These are phyloP conservation scores for Dictyostelium citrinum DNA, from an alignment of 78 protist genomes.

Conservation along the genomic window DNA sequence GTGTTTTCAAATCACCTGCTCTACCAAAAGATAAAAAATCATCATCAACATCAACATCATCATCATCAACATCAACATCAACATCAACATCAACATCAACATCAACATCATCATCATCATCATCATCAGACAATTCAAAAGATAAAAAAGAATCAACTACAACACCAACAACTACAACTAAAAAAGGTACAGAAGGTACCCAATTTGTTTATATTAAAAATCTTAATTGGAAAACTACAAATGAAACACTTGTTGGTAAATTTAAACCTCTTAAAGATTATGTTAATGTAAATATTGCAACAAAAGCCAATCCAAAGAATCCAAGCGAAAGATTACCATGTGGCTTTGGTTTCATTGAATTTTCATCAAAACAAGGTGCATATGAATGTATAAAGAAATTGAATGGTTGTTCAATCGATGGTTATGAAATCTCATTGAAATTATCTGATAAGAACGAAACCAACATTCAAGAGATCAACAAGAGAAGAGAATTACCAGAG, in stretches of 20 bases:
- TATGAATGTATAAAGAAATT: constrained; percentile 39
- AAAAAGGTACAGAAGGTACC: neutral
- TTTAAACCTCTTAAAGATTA: constrained; percentile 44
- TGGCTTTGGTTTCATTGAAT: constrained; percentile 94
- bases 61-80: too few relatives aligned
- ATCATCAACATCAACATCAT: too few relatives aligned
- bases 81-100: too few relatives aligned
- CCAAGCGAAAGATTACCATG: constrained; percentile 61
- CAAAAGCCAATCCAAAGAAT: constrained; percentile 20
- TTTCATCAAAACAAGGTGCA: constrained; percentile 51
- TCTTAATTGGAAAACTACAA: constrained; percentile 87
- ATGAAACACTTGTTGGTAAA: constrained; percentile 65
- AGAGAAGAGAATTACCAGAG: neutral
- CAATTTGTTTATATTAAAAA: constrained; percentile 92
- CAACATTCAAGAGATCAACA: neutral
- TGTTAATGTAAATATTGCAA: constrained; percentile 45
- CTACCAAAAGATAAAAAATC: neutral
- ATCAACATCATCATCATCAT: neutral
- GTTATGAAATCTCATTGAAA: constrained; percentile 79
- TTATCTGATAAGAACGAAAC: constrained; percentile 47
- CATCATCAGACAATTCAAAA: neutral
- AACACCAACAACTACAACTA: neutral
- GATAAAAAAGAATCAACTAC: neutral
- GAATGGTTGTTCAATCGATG: constrained; percentile 61
- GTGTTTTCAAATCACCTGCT: constrained; percentile 37